These are phyloP conservation scores for Noccaea caerulescens DNA, from an alignment of 345 rosid species.

Conservation along the genomic window DNA sequence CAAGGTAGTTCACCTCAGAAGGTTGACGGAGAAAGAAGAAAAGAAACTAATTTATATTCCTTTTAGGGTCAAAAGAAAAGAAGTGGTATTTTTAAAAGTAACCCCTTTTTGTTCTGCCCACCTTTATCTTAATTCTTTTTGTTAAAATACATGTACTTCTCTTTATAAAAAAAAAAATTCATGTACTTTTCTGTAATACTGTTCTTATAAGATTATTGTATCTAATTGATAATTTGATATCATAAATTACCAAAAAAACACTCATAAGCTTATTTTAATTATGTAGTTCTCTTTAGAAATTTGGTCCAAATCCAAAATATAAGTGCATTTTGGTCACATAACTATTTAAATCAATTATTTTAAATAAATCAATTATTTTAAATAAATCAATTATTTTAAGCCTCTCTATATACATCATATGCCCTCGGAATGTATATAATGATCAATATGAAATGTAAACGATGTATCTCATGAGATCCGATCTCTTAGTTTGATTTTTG, in stretches of 20 bases:
- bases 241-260: background rate
- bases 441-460: too few species aligned
- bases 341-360: too few species aligned
- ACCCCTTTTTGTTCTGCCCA: background rate
- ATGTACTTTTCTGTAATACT: too few species aligned
- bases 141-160: background rate
- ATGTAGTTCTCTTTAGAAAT: too few species aligned
- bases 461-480: too few species aligned
- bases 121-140: background rate
- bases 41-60: background rate
- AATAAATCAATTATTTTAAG: too few species aligned
- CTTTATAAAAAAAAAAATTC: too few species aligned
- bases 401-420: too few species aligned
- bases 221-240: background rate
- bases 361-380: too few species aligned
- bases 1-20: conserved; percentile 11
- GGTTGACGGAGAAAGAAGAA: conserved; percentile 1
- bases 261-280: background rate
- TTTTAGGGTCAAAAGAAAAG: conserved; percentile 12
- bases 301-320: background rate
- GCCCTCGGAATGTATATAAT: too few species aligned
- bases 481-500: too few species aligned
- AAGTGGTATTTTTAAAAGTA: background rate
- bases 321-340: too few species aligned
- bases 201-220: background rate